These are phyloP conservation scores for Datisca glomerata DNA, from an alignment of 306 rosid species.

Conservation along the genomic window DNA sequence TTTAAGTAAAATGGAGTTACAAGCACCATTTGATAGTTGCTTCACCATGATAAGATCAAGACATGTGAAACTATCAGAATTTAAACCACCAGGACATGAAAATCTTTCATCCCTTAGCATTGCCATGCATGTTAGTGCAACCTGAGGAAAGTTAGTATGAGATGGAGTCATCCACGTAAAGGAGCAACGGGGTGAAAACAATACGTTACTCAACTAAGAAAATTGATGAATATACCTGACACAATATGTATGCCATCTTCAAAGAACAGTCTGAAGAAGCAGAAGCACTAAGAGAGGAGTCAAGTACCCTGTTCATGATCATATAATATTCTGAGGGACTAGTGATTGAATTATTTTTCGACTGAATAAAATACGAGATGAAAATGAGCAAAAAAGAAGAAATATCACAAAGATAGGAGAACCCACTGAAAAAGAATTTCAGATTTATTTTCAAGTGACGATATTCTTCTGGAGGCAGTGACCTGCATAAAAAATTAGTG, in stretches of 20 bases:
- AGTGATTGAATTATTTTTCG: slow-evolving; percentile 12
- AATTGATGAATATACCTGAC: slow-evolving; percentile 44
- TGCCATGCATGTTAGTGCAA: slow-evolving; percentile 93
- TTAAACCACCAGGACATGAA: slow-evolving; percentile 58
- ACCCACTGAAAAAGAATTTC: slow-evolving; percentile 88
- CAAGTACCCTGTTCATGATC: slow-evolving; percentile 55
- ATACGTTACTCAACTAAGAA: background rate
- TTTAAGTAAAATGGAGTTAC: slow-evolving; percentile 80
- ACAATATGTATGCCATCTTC: slow-evolving; percentile 81
- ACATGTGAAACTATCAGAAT: slow-evolving; percentile 64
- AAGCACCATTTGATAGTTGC: slow-evolving; percentile 90
- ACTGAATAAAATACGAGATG: slow-evolving; percentile 2
- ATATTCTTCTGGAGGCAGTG: slow-evolving; percentile 74
- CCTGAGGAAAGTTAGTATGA: slow-evolving; percentile 35
- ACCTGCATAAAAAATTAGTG: slow-evolving; percentile 22
- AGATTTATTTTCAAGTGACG: slow-evolving; percentile 71
- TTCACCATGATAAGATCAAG: slow-evolving; percentile 71
- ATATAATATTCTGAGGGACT: too few relatives aligned
- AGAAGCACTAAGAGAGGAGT: slow-evolving; percentile 68
- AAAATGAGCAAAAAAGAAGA: slow-evolving; percentile 4
- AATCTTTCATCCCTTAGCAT: slow-evolving; percentile 92
- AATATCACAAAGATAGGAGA: slow-evolving; percentile 3
- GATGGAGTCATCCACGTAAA: slow-evolving; percentile 3
- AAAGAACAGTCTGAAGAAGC: slow-evolving; percentile 95
- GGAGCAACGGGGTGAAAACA: background rate